phyloP scores from a whole-genome alignment of 2,329 filamentous ascomycete species.

The Decorospora gaudefroyi region DNA sequence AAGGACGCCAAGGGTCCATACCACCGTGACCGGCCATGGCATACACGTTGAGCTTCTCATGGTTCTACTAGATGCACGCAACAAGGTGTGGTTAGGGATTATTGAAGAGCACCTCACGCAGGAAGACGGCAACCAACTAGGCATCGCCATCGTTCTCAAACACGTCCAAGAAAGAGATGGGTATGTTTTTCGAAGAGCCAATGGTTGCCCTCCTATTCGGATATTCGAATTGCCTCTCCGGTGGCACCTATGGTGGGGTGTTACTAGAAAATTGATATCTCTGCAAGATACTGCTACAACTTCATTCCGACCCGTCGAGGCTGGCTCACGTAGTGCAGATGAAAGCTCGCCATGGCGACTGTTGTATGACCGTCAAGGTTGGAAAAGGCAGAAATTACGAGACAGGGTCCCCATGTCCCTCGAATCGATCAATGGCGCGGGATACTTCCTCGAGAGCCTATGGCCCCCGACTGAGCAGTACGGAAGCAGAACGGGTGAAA shows the following conservation, averaged over 20 bases:
- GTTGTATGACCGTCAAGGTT: too few relatives aligned
- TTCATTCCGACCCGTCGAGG: too few relatives aligned
- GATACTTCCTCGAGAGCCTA: neutral
- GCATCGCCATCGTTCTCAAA: neutral
- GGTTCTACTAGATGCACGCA: neutral
- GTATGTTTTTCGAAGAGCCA: neutral
- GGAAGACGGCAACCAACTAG: neutral
- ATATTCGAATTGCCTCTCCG: fast-evolving
- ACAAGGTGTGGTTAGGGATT: neutral
- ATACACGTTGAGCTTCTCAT: neutral
- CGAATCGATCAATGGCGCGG: neutral
- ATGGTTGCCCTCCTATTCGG: neutral
- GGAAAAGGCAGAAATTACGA: too few relatives aligned
- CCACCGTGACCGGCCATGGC: neutral
- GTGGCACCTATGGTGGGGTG: neutral
- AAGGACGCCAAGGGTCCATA: neutral
- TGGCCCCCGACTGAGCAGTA: neutral
- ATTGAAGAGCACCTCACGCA: too few relatives aligned
- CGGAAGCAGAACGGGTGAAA: too few relatives aligned
- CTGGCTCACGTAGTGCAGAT: too few relatives aligned
- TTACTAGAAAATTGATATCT: neutral
- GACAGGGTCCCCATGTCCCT: neutral
- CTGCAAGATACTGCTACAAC: too few relatives aligned
- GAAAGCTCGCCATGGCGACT: too few relatives aligned
- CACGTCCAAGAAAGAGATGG: neutral